Percentiles rank a stretch among this genome's conserved stretches.
Evolutionary conservation across 192 early-diverging fungal genomes (phyloP).

Genomic region (Coemansia sp.): DNA sequence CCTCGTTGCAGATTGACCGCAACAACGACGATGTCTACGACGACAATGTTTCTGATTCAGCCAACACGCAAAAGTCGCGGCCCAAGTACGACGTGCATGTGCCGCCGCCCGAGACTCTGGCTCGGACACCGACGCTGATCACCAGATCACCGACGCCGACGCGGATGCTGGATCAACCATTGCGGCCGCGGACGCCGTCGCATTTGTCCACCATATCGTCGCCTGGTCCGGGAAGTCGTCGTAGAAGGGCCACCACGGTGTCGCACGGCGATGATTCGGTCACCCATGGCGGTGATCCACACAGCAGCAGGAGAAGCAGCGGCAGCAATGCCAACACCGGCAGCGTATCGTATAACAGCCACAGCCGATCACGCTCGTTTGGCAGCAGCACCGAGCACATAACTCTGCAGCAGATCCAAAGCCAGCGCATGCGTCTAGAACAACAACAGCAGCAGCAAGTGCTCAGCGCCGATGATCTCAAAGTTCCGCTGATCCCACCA

Average conservation of each 20-base stretch:
- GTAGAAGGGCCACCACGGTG: slow-evolving; percentile 26
- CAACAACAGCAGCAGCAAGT: slow-evolving; percentile 6
- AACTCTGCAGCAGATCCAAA: slow-evolving; percentile 36
- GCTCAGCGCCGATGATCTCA: slow-evolving; percentile 6
- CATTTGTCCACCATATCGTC: slow-evolving; percentile 2
- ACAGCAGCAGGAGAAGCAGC: slow-evolving; percentile 3
- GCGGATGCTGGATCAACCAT: slow-evolving; percentile 10
- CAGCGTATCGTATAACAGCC: slow-evolving; percentile 10
- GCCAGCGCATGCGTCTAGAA: slow-evolving; percentile 12
- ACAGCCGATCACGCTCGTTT: slow-evolving; percentile 50
- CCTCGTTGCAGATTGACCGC: slow-evolving; percentile 2
- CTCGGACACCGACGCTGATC: slow-evolving; percentile 44
- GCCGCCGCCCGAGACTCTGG: slow-evolving; percentile 42
- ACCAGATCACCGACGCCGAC: slow-evolving; percentile 42
- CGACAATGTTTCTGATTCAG: neutral
- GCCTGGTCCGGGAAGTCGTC: slow-evolving; percentile 12
- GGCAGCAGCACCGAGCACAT: slow-evolving; percentile 30
- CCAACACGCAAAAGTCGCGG: neutral
- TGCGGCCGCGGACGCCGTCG: slow-evolving; percentile 10
- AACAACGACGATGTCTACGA: neutral
- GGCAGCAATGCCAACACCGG: neutral
- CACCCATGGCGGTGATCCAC: neutral
- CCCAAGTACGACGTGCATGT: slow-evolving; percentile 42
- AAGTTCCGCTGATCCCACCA: slow-evolving; percentile 35
- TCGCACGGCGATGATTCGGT: neutral